Conservation (phyloP, 768 basidiomycete species). For the Naganishia randhawae region DNA sequence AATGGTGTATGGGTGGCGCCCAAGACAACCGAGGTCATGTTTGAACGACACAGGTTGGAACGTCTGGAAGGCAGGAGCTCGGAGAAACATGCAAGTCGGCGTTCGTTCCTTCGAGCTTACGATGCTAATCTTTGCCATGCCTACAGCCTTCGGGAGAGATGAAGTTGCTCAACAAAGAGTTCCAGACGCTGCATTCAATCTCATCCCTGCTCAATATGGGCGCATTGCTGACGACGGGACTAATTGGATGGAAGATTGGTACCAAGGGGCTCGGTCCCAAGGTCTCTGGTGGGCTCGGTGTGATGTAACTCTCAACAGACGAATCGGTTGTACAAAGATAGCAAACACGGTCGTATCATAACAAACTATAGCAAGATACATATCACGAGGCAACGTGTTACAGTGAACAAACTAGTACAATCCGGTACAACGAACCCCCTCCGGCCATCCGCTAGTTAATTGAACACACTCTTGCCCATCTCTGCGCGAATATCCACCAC, state of each 20-base stretch:
- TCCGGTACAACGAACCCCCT: neutral
- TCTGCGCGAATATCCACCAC: conserved; percentile 47
- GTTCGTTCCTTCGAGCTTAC: neutral
- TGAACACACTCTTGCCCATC: conserved; percentile 35
- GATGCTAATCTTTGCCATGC: neutral
- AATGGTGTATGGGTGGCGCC: conserved; percentile 73
- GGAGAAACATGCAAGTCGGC: conserved; percentile 59
- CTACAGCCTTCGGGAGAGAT: conserved; percentile 65
- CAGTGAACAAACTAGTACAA: conserved; percentile 3
- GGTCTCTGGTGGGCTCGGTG: conserved; percentile 19
- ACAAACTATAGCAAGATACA: conserved; percentile 4
- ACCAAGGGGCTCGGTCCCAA: conserved; percentile 24
- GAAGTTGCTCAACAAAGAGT: conserved; percentile 65
- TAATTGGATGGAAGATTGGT: conserved; percentile 31
- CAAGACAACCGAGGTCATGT: conserved; percentile 70
- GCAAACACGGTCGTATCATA: conserved; percentile 1
- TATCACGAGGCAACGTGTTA: neutral
- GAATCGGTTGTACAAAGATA: neutral
- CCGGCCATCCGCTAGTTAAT: neutral
- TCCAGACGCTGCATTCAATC: conserved; percentile 65
- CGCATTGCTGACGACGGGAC: conserved; percentile 53
- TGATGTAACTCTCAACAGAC: neutral
- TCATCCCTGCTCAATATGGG: conserved; percentile 65
- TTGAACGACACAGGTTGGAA: conserved; percentile 67
- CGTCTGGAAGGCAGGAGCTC: conserved; percentile 68